Base-by-base conservation (phyloP, 495 filamentous ascomycete species). In the Aspergillus leporis region DNA sequence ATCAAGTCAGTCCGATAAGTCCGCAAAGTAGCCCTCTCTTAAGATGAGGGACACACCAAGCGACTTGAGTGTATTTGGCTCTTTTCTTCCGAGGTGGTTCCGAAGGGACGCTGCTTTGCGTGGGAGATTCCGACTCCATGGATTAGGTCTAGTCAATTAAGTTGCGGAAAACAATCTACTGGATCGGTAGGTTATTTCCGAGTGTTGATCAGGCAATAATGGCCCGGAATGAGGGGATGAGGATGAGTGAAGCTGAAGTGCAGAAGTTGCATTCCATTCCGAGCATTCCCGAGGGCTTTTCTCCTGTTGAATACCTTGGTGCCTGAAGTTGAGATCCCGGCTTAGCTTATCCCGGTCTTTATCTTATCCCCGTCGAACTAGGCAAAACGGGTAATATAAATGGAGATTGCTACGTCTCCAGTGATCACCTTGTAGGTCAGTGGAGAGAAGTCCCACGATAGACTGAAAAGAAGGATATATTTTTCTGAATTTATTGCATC, bases 11-110 rank as follows among this genome's bases (percentile, higher is more conserved):
- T 31, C 53, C 5, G 23, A 19, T 19, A 6, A 10, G 34, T 45
- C 25, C 40, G 34, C 21, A 45, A 13, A 22, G 32, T 56, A 5
- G n/a, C 23, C 1, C 12, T 53, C 5, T 30, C 12, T 0, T 40
- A 25, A 22, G n/a, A 41, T 31, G 3, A 9, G 23, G 12, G 9
- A 64, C 64, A 30, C 56, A 76, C 75, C 75, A 78, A 12, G 73
- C 73, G 23, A 75, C 58, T 45, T 69, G 67, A 0, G 73, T 77
- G 49, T 77, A 76, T 59, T 73, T 74, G 34, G 71, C 73, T 45
- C 73, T 65, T 63, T 75, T 75, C 53, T 63, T 62, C 66, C 61
- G 63, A 62, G 61, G 60, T 19, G 41, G 61, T 60, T 66, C 66
- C 63, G 59, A 51, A 16, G 57, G 8, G 30, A 52, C 46, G 50